phyloP scores from a whole-genome alignment of 179 eudicot species.

The Heliamphora pulchella region DNA sequence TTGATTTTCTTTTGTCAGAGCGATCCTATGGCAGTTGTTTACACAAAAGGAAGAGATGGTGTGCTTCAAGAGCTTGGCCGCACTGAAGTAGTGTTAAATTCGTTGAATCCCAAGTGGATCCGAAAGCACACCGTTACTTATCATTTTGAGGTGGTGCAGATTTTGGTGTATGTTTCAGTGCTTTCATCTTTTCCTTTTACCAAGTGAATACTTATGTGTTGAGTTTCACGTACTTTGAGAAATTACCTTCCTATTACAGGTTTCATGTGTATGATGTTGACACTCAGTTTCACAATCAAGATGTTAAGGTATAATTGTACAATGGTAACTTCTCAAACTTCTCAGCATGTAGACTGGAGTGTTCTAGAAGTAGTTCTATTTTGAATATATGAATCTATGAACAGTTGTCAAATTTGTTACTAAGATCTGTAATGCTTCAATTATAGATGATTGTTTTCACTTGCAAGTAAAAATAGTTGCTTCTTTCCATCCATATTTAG shows the following conservation, averaged over 20 bases:
- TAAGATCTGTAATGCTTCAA: not conserved
- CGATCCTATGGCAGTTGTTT: constrained; percentile 90
- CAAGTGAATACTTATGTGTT: not conserved
- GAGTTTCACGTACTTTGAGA: constrained; percentile 20
- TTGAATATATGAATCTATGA: not conserved
- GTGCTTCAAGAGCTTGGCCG: constrained; percentile 88
- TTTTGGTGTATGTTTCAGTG: constrained; percentile 62
- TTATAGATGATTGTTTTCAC: not conserved
- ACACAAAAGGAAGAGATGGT: constrained; percentile 77
- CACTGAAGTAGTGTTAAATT: constrained; percentile 83
- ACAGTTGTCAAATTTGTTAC: not conserved
- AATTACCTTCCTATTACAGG: constrained; percentile 42
- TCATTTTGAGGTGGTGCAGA: constrained; percentile 87
- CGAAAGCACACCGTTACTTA: constrained; percentile 54
- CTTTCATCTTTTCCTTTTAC: constrained; percentile 11
- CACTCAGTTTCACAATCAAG: constrained; percentile 66
- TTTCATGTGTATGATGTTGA: constrained; percentile 89
- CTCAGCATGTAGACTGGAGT: constrained; percentile 4
- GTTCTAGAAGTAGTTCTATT: not conserved
- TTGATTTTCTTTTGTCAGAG: constrained; percentile 52
- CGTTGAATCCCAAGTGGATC: constrained; percentile 87
- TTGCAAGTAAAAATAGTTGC: not conserved
- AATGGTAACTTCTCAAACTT: not conserved
- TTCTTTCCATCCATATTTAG: not conserved
- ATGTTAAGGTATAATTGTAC: constrained; percentile 56